Conservation (phyloP, 371 early-diverging fungal species). For the Dichotomocladium elegans region DNA sequence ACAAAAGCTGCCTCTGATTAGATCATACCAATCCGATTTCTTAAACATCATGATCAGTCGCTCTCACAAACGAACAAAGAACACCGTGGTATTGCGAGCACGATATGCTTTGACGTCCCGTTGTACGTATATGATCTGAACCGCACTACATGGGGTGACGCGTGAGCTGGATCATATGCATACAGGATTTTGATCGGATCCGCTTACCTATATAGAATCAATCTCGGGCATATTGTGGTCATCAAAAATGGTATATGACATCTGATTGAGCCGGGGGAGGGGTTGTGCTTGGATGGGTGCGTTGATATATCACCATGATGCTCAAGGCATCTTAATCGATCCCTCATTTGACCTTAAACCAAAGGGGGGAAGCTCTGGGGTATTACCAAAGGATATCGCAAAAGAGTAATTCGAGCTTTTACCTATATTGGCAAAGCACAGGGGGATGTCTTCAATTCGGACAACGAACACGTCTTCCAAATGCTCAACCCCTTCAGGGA, state of each 20-base stretch:
- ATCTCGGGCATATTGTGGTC: constrained; percentile 80
- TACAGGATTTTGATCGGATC: background rate
- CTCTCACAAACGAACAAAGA: constrained; percentile 79
- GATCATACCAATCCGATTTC: constrained; percentile 61
- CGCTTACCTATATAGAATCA: constrained; percentile 77
- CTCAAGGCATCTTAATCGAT: constrained; percentile 86
- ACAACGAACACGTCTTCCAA: constrained; percentile 83
- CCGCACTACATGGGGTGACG: constrained; percentile 53
- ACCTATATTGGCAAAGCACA: constrained; percentile 93
- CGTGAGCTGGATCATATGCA: background rate
- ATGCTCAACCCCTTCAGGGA: constrained; percentile 61
- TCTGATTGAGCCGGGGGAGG: constrained; percentile 62
- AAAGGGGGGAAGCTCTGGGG: too few relatives aligned
- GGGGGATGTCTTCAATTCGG: constrained; percentile 82
- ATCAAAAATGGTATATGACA: constrained; percentile 81
- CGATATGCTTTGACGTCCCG: constrained; percentile 84
- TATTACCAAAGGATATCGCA: too few relatives aligned
- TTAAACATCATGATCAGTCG: constrained; percentile 62
- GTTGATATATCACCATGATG: constrained; percentile 84
- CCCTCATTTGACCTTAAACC: constrained; percentile 75
- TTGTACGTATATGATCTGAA: constrained; percentile 79
- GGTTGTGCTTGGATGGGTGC: constrained; percentile 83
- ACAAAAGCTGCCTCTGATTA: constrained; percentile 65
- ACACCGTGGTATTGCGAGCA: constrained; percentile 70
- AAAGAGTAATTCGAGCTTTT: too few relatives aligned